Evolutionary conservation across 2,329 filamentous ascomycete genomes (phyloP), one percentile per base, ranked within the genome.

Genomic region (Aurifilum marmelostoma): DNA sequence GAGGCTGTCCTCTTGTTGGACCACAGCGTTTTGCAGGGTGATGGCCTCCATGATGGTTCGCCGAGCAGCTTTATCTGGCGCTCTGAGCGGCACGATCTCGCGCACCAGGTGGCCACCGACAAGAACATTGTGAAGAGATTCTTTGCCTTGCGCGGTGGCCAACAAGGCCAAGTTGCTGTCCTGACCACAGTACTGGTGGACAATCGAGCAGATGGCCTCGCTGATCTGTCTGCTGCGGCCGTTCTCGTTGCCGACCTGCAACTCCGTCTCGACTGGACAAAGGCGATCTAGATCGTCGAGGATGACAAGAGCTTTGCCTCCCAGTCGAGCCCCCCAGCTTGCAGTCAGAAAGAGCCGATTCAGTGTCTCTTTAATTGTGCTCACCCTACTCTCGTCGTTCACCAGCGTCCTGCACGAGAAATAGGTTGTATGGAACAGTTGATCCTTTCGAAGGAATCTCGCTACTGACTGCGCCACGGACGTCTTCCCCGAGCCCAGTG

Each of bases 201-300:
- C 92, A 72, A 96, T 89, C 0, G 91, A 89, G 76, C 92, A 92
- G 6, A 99, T 86, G 0, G 93, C 89, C 79, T 99, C 96, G 76
- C 94, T 97, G 68, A 97, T 89, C 75, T 98, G 94, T 43, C 94
- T 89, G 77, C 94, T 98, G 72, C 95, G 88, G 24, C 93, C 93
- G 75, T 99, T 98, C 74, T 98, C 94, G 70, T 94, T 94, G 71
- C 93, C 93, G 5, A 97, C 92, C 79, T 97, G 93, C 16, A 99
- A 85, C 78, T 99, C 96, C 0, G 94, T 97, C 80, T 99, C 97
- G 0, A 90, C 91, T 0, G 96, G 95, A 76, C 95, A 98, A 1
- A 99, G 84, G 75, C 93, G 93, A 79, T 99, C 96, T 8, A 99
- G 81, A 75, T 99, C 96, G 76, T 99, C 96, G 1, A 99, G 83